Base-by-base conservation (phyloP, 768 basidiomycete genomes). In the Lentinus brumalis region DNA sequence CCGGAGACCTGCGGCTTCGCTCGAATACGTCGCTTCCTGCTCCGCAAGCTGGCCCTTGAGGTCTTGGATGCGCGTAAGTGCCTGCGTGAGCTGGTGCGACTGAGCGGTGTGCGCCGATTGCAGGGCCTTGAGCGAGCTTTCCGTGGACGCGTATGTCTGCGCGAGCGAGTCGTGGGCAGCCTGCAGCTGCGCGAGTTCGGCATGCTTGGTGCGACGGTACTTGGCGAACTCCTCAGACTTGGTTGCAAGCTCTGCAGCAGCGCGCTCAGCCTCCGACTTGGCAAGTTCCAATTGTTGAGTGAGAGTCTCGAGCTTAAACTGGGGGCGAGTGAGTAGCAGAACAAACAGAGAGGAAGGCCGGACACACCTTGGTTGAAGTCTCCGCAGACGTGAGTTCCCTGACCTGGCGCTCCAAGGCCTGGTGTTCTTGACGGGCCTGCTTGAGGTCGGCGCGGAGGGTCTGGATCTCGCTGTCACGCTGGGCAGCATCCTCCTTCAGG, bases 241-340 rank as follows among this genome's bases (percentile, higher is more conserved):
- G 57, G 81, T 72, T 3, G 78, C 76, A 53, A 95, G 83, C 67
- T 95, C 92, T 16, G 78, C 73, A 64, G 83, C 86, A 26, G 84
- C 78, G 50, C 92, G 89, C 57, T 91, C 83, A 15, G 84, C 83
- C 74, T 97, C 94, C 0, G 84, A 79, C 73, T 89, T 86, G 4
- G 92, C 81, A 4, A 94, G 84, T 61, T 88, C 74, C 7, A 96
- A 78, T 74, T 96, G 92, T 74, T 95, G 92, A 5, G 86, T 80
- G 14, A 92, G 81, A 1, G 92, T 86, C 59, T 95, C 89, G 60
- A 95, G 73, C 75, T 92, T 94, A 81, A 95, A 96, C 90, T 96
- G 71, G n/a, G n/a, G n/a, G n/a, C n/a, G n/a, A n/a, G n/a, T n/a
- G n/a, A n/a, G n/a, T n/a, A n/a, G n/a, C n/a, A n/a, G n/a, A n/a